Evolutionary conservation across 192 early-diverging fungal genomes (phyloP).

Genomic region (Mycoemilia scoparia): DNA sequence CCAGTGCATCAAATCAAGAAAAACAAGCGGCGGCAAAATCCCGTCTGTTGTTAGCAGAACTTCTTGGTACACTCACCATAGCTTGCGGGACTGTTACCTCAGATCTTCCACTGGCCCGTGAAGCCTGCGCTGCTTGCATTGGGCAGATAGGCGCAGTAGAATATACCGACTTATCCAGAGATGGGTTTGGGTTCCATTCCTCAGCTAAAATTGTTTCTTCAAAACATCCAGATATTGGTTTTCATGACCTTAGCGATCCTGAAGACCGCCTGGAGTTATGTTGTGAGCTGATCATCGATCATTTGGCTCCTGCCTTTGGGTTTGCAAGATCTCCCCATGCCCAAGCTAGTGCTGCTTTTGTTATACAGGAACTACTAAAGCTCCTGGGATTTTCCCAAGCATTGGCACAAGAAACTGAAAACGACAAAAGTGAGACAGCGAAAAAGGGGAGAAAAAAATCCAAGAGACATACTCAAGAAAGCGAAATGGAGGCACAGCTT

Average conservation of each 20-base stretch:
- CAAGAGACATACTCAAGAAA: slow-evolving; percentile 4
- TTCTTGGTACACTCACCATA: no score
- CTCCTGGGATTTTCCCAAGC: slow-evolving; percentile 18
- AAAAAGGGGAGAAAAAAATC: background rate
- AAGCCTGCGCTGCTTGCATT: background rate
- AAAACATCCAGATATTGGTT: slow-evolving; percentile 3
- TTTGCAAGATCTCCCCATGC: slow-evolving; percentile 22
- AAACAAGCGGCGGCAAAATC: no score
- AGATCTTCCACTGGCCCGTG: slow-evolving; percentile 8
- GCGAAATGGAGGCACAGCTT: no score
- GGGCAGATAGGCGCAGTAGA: background rate
- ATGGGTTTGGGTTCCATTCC: background rate
- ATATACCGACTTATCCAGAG: background rate
- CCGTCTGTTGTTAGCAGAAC: no score
- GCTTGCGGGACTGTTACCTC: background rate
- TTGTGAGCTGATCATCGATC: slow-evolving; percentile 19
- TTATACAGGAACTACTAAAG: slow-evolving; percentile 24
- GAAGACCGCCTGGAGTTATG: slow-evolving; percentile 22
- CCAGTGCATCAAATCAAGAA: no score
- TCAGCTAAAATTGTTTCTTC: background rate
- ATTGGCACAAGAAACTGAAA: slow-evolving; percentile 3
- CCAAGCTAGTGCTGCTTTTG: slow-evolving; percentile 20
- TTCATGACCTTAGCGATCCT: slow-evolving; percentile 6
- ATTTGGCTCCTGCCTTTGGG: slow-evolving; percentile 21
- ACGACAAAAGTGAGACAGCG: no score